A percentile compares a stretch with the other conserved stretches of the same genome.
Conservation (phyloP, 805 yeast genomes). For the Saturnispora halmiae region DNA sequence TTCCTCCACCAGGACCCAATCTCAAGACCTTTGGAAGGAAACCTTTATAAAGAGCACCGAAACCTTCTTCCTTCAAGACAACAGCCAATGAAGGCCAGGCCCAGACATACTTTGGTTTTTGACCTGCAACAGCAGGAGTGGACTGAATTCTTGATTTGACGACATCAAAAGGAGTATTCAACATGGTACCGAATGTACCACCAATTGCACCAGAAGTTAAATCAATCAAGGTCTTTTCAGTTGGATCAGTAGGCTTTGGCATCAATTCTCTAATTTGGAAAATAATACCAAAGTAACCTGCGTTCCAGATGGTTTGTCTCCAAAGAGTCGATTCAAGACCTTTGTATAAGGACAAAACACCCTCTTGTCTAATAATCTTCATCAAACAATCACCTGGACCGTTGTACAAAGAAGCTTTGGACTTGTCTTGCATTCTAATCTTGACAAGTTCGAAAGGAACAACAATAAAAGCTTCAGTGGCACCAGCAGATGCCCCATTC, state of each 20-base stretch:
- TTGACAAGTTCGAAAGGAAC: constrained; percentile 96
- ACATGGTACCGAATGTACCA: constrained; percentile 91
- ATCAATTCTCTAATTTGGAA: constrained; percentile 73
- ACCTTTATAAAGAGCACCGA: constrained; percentile 86
- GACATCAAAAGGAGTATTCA: constrained; percentile 96
- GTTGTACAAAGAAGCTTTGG: constrained; percentile 46
- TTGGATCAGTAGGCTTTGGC: constrained; percentile 64
- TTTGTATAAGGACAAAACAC: constrained; percentile 74
- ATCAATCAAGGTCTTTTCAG: constrained; percentile 78
- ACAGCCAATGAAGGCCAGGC: constrained; percentile 68
- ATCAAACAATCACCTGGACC: constrained; percentile 78
- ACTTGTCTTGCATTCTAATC: constrained; percentile 87
- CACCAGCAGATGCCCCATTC: constrained; percentile 98
- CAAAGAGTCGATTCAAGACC: constrained; percentile 96
- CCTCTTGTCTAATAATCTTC: constrained; percentile 65
- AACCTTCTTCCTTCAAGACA: constrained; percentile 86
- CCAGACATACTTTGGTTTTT: constrained; percentile 85
- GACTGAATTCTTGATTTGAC: constrained; percentile 94
- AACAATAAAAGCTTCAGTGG: constrained; percentile 91
- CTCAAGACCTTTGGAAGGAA: constrained; percentile 94
- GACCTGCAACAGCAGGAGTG: constrained; percentile 57
- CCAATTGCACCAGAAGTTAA: constrained; percentile 90
- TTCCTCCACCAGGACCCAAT: constrained; percentile 99
- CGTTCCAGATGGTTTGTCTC: constrained; percentile 97
- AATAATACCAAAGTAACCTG: constrained; percentile 94